These are phyloP conservation scores for Cicer yamashitae DNA, from an alignment of 306 rosid species.

Conservation along the genomic window DNA sequence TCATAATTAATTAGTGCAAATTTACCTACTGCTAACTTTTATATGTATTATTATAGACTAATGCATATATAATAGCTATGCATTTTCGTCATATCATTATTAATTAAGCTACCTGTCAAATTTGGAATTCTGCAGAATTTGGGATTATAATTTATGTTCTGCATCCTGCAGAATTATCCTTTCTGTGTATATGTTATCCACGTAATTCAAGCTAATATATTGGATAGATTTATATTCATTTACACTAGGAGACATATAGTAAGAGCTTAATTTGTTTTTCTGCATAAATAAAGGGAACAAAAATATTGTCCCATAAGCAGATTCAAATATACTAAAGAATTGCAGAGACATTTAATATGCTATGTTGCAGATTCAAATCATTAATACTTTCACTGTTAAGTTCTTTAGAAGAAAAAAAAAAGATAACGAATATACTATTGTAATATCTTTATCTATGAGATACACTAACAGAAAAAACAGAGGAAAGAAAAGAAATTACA, in stretches of 20 bases:
- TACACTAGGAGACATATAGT: neutral
- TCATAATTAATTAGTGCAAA: slow-evolving; percentile 36
- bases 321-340: too few species aligned
- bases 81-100: neutral
- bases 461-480: neutral
- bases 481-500: neutral
- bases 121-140: neutral
- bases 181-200: neutral
- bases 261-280: neutral
- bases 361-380: too few species aligned
- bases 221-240: neutral
- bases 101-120: neutral
- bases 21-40: slow-evolving; percentile 48
- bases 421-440: neutral
- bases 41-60: slow-evolving; percentile 2
- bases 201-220: neutral
- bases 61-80: too few species aligned
- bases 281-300: neutral
- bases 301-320: neutral
- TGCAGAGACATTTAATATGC: too few species aligned
- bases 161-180: slow-evolving; percentile 11
- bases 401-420: too few species aligned
- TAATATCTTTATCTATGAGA: neutral
- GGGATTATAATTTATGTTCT: slow-evolving; percentile 5
- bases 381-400: too few species aligned